Evolutionary conservation across 1,284 basidiomycete genomes (phyloP).

Genomic region (Cryptococcus sp.): DNA sequence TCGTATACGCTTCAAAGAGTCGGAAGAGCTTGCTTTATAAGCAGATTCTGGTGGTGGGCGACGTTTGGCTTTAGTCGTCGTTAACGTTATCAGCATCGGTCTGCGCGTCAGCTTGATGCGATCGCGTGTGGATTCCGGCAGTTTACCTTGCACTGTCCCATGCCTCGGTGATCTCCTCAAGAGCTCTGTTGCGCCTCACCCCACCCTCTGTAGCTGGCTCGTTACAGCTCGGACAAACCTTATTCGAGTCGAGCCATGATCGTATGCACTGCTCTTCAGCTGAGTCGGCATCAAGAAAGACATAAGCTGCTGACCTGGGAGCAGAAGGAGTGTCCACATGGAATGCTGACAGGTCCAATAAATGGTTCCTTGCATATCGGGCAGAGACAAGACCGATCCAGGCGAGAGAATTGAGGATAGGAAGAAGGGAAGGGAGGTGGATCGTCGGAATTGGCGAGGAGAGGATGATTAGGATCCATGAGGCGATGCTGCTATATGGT

Average conservation of each 20-base stretch:
- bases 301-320: conserved; percentile 34
- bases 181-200: conserved; percentile 39
- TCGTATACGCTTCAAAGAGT: conserved; percentile 1
- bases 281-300: not conserved
- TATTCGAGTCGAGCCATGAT: conserved; percentile 29
- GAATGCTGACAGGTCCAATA: conserved; percentile 37
- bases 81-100: conserved; percentile 18
- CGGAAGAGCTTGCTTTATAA: conserved; percentile 14
- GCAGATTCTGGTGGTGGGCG: conserved; percentile 14
- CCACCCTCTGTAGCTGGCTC: conserved; percentile 32
- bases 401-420: conserved; percentile 27
- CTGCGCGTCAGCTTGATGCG: conserved; percentile 2
- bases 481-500: no score
- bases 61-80: conserved; percentile 13
- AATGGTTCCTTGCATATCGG: conserved; percentile 44
- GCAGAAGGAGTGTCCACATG: conserved; percentile 47
- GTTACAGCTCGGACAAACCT: conserved; percentile 39
- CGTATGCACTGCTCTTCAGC: conserved; percentile 33
- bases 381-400: conserved; percentile 37
- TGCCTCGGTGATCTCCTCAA: conserved; percentile 44
- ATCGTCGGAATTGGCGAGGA: conserved; percentile 26
- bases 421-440: conserved; percentile 32
- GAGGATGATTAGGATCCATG: conserved; percentile 20
- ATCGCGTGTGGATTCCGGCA: not conserved
- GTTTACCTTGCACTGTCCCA: conserved; percentile 42